Evolutionary conservation across 192 early-diverging fungal species (phyloP), one percentile per base, ranked within the genome.

Genomic region (Gaertneriomyces sp.): DNA sequence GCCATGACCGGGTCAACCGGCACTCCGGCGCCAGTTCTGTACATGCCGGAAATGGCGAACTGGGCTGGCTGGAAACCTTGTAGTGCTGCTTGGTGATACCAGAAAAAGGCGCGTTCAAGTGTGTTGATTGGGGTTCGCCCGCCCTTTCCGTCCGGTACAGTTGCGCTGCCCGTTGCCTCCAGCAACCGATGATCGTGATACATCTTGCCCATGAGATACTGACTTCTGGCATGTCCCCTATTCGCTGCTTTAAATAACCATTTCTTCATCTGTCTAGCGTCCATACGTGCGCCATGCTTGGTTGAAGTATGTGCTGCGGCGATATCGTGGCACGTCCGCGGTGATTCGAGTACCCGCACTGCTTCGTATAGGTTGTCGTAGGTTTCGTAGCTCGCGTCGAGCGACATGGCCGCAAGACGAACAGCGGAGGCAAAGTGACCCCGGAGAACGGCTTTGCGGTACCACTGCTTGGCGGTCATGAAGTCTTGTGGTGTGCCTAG

Each of bases 31-130:
- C 73, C 73, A 12, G 16, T 42, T 6, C 69, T 61, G 43, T 75
- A 75, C 70, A 73, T 70, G 10, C 43, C 42, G 5, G 55, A 19
- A 4, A 75, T 63, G 5, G 73, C 70, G 33, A 17, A 63, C 50
- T 75, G 73, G 11, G 73, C 73, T 16, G 64, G 62, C 53, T 75
- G 73, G 40, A 47, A 75, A 0, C 73, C 73, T 46, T 75, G 73
- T 55, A 75, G 38, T 16, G 70, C 70, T 49, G 73, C 69, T 11
- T 42, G 38, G 40, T 75, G 73, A 67, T 54, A 72, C 73, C 73
- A 75, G 46, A 73, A 75, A 52, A 75, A 75, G 9, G 73, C 68
- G 4, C 62, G 61, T 61, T 73, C 20, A 4, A 52, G 10, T 57
- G 55, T 49, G 1, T 72, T 44, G 11, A 14, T 16, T 0, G 55